phyloP scores from a whole-genome alignment of 2,329 filamentous ascomycete species.

The Gnomoniopsis smithogilvyi region DNA sequence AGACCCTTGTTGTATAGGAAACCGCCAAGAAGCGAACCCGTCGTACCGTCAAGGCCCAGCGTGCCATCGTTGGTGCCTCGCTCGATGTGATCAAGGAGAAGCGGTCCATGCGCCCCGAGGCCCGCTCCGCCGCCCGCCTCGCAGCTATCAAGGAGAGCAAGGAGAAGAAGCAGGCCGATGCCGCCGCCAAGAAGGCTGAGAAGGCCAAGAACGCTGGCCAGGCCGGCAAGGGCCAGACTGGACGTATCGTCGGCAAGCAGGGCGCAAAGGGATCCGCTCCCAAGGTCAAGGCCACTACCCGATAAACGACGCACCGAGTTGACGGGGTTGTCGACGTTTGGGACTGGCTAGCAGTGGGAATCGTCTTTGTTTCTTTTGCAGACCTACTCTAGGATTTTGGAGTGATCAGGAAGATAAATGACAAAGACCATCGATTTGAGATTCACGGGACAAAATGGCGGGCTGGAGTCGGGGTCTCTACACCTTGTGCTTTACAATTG shows the following conservation, averaged over 20 bases:
- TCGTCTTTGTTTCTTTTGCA: constrained; percentile 7
- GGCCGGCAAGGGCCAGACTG: constrained; percentile 72
- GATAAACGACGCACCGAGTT: constrained; percentile 52
- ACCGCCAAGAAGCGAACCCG: constrained; percentile 99
- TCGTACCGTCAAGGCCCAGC: constrained; percentile 97
- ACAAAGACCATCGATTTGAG: constrained; percentile 10
- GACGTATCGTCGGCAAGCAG: constrained; percentile 92
- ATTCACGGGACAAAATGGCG: constrained; percentile 16
- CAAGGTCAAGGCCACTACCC: constrained; percentile 84
- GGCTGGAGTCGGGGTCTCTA: constrained; percentile 21
- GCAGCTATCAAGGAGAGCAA: constrained; percentile 96
- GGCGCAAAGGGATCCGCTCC: constrained; percentile 84
- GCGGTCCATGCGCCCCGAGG: constrained; percentile 90
- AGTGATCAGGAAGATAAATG: not conserved
- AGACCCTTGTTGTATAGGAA: constrained; percentile 63
- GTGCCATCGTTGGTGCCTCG: constrained; percentile 97
- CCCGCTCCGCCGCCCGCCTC: constrained; percentile 83
- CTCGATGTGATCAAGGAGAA: constrained; percentile 99
- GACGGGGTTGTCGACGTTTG: constrained; percentile 5
- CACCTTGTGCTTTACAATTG: constrained; percentile 17
- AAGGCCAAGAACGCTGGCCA: constrained; percentile 89
- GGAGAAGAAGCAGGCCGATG: constrained; percentile 90
- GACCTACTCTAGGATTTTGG: constrained; percentile 7
- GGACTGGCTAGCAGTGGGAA: constrained; percentile 12
- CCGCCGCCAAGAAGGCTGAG: constrained; percentile 96